Base-by-base conservation (phyloP, 106 monocot genomes). In the Apostasia ramifera region DNA sequence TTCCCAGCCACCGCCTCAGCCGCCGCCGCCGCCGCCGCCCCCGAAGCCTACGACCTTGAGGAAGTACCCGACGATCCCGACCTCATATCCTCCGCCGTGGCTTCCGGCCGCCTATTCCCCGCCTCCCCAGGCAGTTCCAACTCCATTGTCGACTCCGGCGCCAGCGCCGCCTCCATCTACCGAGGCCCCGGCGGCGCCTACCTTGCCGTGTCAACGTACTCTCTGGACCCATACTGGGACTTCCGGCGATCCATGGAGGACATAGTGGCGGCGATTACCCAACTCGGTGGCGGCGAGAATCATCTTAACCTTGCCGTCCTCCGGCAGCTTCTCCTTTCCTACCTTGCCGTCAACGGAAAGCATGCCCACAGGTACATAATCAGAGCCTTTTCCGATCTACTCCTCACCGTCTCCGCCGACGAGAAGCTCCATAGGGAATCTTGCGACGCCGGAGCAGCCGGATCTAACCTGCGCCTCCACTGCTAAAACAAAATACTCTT, bases 221-320 rank as follows among this genome's bases (percentile, higher is more conserved):
- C 88, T 11, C 81, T 85, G 40, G 82, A 89, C 70, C 88, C 88
- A 53, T 77, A 82, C 73, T 42, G 8, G 42, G 88, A 89, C 46
- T 89, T 89, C 82, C 73, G 76, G 40, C 73, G 51, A 52, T 89
- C 88, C 40, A 85, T 89, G 85, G 88, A 85, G 84, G 88, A 89
- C 77, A 89, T 84, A 81, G 82, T 73, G 55, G 72, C 68, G 41
- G 79, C 88, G 15, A 66, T 89, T 14, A 74, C 79, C 48, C 67
- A 82, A 2, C 43, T 3, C 64, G 70, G 51, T 5, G 66, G 59
- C 44, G 41, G 39, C 43, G 5, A 61, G 41, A 8, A 47, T 53
- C 72, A 70, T 53, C 59, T 71, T 12, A 63, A 73, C 65, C 59
- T 71, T 8, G 58, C 71, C 48, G 59, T 68, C 62, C 76, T 89